A percentile compares a stretch with the other conserved stretches of the same genome.
Evolutionary conservation across 2,329 filamentous ascomycete species (phyloP).

Genomic region (Monosporascus sp.): DNA sequence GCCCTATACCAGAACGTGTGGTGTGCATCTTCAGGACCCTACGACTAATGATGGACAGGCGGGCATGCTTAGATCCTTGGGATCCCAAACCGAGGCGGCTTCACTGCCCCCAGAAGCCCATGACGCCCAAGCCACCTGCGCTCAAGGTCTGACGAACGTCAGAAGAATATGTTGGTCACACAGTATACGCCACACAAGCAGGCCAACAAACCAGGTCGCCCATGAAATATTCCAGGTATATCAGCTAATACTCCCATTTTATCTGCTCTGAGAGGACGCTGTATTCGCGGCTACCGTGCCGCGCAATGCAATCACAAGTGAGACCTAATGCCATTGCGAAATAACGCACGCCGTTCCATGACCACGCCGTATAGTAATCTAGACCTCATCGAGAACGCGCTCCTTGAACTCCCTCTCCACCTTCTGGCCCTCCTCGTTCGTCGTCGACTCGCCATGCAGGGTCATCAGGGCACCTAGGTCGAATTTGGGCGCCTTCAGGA

Average conservation of each 20-base stretch:
- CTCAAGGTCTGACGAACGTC: too few species aligned
- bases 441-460: conserved; percentile 94
- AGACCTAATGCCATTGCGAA: conserved; percentile 41
- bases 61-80: too few species aligned
- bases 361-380: conserved; percentile 45
- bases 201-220: conserved; percentile 3
- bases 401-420: conserved; percentile 99
- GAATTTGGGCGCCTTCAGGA: conserved; percentile 98
- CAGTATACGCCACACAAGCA: not conserved
- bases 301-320: conserved; percentile 44
- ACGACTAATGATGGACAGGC: too few species aligned
- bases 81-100: too few species aligned
- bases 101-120: too few species aligned
- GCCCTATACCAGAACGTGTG: too few species aligned
- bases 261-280: conserved; percentile 28
- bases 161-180: not conserved
- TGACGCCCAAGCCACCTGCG: too few species aligned
- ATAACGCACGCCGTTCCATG: conserved; percentile 42
- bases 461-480: conserved; percentile 93
- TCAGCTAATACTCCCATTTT: conserved; percentile 33
- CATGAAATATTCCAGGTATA: conserved; percentile 21
- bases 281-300: conserved; percentile 36
- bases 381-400: conserved; percentile 88
- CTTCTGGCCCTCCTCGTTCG: conserved; percentile 97
- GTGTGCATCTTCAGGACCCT: too few species aligned